Conservation (phyloP, 306 rosid genomes). For the Trifolium repens region DNA sequence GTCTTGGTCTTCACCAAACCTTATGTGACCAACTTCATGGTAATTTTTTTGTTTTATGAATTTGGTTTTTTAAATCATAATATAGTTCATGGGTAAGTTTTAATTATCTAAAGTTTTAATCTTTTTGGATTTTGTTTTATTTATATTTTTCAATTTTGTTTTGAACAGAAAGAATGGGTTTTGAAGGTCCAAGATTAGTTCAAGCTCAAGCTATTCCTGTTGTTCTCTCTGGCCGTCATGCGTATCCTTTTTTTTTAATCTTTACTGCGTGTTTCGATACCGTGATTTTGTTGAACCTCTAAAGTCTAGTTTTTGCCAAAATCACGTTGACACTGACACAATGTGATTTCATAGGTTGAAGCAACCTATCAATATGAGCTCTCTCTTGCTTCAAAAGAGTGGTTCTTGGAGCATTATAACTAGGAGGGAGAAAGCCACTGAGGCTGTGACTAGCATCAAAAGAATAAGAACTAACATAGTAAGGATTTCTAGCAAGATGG, state of each 20-base stretch:
- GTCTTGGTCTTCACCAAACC: slow-evolving; percentile 75
- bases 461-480: no score
- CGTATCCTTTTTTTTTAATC: slow-evolving; percentile 59
- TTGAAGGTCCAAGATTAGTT: slow-evolving; percentile 77
- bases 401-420: no score
- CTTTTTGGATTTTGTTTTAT: neutral
- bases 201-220: slow-evolving; percentile 91
- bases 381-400: no score
- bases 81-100: neutral
- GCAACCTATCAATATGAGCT: no score
- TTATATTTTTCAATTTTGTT: neutral
- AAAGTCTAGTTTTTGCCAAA: no score
- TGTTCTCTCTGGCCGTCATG: slow-evolving; percentile 77
- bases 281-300: no score
- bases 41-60: slow-evolving; percentile 30
- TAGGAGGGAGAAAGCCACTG: no score
- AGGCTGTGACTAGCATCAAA: no score
- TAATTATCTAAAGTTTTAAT: neutral
- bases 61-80: neutral
- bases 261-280: neutral
- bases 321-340: no score
- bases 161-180: slow-evolving; percentile 73
- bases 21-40: slow-evolving; percentile 88
- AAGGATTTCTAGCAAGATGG: no score
- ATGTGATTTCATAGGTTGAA: no score